Base-by-base conservation (phyloP, 164 flowering plant species). In the Piper longum region DNA sequence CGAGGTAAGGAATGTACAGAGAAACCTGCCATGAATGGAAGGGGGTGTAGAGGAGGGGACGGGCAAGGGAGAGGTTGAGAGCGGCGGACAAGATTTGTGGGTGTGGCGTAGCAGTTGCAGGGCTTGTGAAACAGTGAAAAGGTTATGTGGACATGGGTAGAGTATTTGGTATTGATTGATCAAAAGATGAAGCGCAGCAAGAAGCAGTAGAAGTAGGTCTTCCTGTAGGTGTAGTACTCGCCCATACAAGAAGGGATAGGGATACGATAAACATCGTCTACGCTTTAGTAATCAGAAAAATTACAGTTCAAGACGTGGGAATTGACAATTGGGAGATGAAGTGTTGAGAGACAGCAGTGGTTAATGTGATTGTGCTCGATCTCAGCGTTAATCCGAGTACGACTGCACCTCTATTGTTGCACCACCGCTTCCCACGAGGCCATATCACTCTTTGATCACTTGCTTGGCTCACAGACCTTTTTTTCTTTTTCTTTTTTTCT, bases 61-160 rank as follows among this genome's bases (percentile, higher is more conserved):
- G 48, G 48, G 48, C 2, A 44, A 44, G 2, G 48, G 2, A 5
- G 6, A 9, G 19, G 71, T 76, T 3, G 19, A 26, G 36, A 26
- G 36, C 36, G 36, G 36, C 1, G 36, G 36, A 26, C 36, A 26
- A 26, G 36, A 26, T 60, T 7, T 17, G 1, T 44, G 18, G 48
- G 48, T 43, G 41, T 40, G 16, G 14, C 39, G 60, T 64, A 64
- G 56, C 5, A n/a, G 41, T 64, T 64, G 41, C 54, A 41, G 8
- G 56, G 59, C 69, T 66, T 56, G 45, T 65, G 70, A 73, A 44
- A 5, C 11, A 44, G 48, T 44, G 48, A 44, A 9, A 5, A 44
- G 52, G 52, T 12, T 9, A 48, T 12, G 12, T 69, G 18, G 36
- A 26, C 36, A 26, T 26, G 36, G 36, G 36, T 26, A 26, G 1